phyloP scores from a whole-genome alignment of 257 asterid species.

The Fraxinus anomala region DNA sequence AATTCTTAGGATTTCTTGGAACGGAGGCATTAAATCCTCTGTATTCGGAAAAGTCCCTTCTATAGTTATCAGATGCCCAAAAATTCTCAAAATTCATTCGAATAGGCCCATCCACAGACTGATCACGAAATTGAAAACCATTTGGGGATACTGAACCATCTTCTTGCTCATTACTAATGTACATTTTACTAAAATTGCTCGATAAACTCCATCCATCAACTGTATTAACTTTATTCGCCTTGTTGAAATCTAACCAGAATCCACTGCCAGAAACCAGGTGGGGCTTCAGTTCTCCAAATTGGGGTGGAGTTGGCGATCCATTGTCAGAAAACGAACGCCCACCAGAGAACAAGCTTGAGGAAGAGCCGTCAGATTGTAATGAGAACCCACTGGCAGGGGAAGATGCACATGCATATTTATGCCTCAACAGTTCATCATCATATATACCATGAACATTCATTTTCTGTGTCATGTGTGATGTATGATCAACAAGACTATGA shows the following conservation, averaged over 20 bases:
- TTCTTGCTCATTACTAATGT: conserved; percentile 47
- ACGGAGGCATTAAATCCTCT: conserved; percentile 40
- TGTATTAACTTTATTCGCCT: conserved; percentile 25
- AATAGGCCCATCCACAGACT: conserved; percentile 28
- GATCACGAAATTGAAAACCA: conserved; percentile 36
- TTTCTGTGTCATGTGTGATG: conserved; percentile 37
- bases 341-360: conserved; percentile 62
- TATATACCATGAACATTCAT: conserved; percentile 38
- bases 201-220: conserved; percentile 45
- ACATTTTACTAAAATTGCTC: conserved; percentile 52
- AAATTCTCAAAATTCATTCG: conserved; percentile 31
- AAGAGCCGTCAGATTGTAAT: conserved; percentile 57
- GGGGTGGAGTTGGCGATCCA: conserved; percentile 55
- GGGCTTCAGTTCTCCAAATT: conserved; percentile 44
- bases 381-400: conserved; percentile 71
- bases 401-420: conserved; percentile 44
- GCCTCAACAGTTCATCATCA: conserved; percentile 41
- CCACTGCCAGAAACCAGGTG: conserved; percentile 37
- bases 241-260: conserved; percentile 38
- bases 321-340: conserved; percentile 48
- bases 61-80: conserved; percentile 29
- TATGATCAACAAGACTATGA: conserved; percentile 36
- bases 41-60: conserved; percentile 32
- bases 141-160: conserved; percentile 26
- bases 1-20: conserved; percentile 34